A percentile compares a stretch with the other conserved stretches of the same genome.
Evolutionary conservation across 805 yeast species (phyloP).

Genomic region (Torulaspora gathmanii): DNA sequence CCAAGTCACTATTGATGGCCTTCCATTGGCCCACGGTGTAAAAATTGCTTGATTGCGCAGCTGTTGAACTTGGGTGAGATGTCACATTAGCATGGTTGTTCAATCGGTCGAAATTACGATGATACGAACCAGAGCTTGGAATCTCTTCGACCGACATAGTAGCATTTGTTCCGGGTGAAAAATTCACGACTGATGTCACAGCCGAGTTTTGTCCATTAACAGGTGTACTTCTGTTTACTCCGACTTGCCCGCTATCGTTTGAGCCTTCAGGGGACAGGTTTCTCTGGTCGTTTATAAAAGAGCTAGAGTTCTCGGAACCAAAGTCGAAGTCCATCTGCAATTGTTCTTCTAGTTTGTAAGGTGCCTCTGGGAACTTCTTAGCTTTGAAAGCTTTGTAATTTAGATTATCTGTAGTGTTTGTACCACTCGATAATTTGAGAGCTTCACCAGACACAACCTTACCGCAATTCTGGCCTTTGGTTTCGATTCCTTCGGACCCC

Average conservation of each 20-base stretch:
- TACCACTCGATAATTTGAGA: background rate
- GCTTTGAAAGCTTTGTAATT: background rate
- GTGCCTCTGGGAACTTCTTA: background rate
- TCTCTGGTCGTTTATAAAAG: conserved; percentile 17
- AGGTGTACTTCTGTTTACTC: conserved; percentile 3
- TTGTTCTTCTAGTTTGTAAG: background rate
- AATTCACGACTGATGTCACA: conserved; percentile 11
- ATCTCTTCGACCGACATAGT: conserved; percentile 12
- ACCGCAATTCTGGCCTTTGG: conserved; percentile 3
- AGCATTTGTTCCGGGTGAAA: conserved; percentile 12
- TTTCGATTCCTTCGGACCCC: conserved; percentile 11
- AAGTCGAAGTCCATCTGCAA: conserved; percentile 25
- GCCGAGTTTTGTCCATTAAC: conserved; percentile 11
- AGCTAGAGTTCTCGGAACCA: conserved; percentile 25
- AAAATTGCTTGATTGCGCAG: background rate
- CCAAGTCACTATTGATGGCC: conserved; percentile 8
- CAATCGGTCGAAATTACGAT: conserved; percentile 5
- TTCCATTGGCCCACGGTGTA: conserved; percentile 9
- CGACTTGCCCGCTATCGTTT: conserved; percentile 1
- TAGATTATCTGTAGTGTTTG: background rate
- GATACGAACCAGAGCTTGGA: conserved; percentile 2
- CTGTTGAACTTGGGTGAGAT: conserved; percentile 2
- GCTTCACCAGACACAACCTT: conserved; percentile 1
- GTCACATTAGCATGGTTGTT: background rate
- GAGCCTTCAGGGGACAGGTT: background rate